phyloP scores from a whole-genome alignment of 352 stramenopile genomes.

The Pythium coloratum region DNA sequence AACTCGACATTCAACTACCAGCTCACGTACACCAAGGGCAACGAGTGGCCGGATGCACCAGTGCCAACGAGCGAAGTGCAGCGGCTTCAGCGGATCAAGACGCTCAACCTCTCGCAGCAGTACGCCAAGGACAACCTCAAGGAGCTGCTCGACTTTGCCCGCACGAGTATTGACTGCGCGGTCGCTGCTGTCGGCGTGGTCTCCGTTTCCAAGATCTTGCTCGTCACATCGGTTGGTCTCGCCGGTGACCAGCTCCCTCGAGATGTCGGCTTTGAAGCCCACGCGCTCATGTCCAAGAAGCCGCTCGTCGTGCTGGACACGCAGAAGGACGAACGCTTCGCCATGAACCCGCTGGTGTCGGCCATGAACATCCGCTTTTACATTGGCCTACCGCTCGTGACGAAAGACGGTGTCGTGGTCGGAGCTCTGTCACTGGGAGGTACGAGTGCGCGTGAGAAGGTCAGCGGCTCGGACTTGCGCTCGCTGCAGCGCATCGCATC shows the following conservation, averaged over 20 bases:
- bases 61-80: slow-evolving; percentile 51
- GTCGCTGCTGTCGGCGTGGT: slow-evolving; percentile 73
- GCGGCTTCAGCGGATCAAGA: slow-evolving; percentile 58
- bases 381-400: slow-evolving; percentile 67
- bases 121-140: slow-evolving; percentile 75
- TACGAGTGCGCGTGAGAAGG: slow-evolving; percentile 55
- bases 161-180: slow-evolving; percentile 65
- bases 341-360: slow-evolving; percentile 72
- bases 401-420: slow-evolving; percentile 70
- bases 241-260: slow-evolving; percentile 75
- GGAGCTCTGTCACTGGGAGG: slow-evolving; percentile 73
- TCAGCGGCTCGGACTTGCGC: slow-evolving; percentile 64
- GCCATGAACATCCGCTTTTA: slow-evolving; percentile 80
- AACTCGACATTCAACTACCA: slow-evolving; percentile 68
- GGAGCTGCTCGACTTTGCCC: slow-evolving; percentile 71
- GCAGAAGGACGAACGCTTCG: slow-evolving; percentile 73
- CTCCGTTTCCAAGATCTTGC: slow-evolving; percentile 67
- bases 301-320: slow-evolving; percentile 76
- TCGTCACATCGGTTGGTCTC: slow-evolving; percentile 76
- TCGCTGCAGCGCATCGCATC: slow-evolving; percentile 68
- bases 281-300: slow-evolving; percentile 75
- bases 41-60: slow-evolving; percentile 74
- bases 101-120: slow-evolving; percentile 74
- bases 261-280: slow-evolving; percentile 69
- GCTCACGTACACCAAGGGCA: slow-evolving; percentile 71